A percentile compares a stretch with the other conserved stretches of the same genome.
Evolutionary conservation across 495 filamentous ascomycete species (phyloP).

Genomic region (Daldinia bambusicola): DNA sequence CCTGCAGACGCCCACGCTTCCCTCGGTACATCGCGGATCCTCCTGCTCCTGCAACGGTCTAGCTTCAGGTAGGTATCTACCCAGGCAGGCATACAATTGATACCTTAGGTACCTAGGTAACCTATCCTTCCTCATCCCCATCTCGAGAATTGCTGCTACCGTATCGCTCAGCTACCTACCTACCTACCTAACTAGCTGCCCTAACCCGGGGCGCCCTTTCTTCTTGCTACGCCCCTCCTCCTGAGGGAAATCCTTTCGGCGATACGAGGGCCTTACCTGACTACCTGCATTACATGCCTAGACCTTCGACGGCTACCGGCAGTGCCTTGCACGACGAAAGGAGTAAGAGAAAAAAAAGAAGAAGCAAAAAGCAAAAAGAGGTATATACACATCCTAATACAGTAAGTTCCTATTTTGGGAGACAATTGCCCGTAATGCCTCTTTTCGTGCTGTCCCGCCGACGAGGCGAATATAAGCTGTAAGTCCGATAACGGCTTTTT

Average conservation of each 20-base stretch:
- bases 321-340: too few relatives aligned
- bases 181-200: not conserved
- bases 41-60: not conserved
- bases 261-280: too few relatives aligned
- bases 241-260: conserved; percentile 3
- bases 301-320: too few relatives aligned
- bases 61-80: too few relatives aligned
- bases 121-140: not conserved
- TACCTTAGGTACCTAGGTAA: not conserved
- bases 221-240: not conserved
- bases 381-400: not conserved
- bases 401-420: conserved; percentile 13
- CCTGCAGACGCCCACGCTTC: conserved; percentile 17
- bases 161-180: too few relatives aligned
- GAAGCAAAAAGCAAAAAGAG: not conserved
- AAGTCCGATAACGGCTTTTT: not conserved
- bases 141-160: not conserved
- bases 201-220: not conserved
- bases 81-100: too few relatives aligned
- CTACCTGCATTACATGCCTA: too few relatives aligned
- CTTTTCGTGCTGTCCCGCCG: not conserved
- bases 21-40: conserved; percentile 40
- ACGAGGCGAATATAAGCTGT: not conserved
- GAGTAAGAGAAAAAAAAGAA: not conserved
- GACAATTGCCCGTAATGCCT: not conserved